These are phyloP conservation scores for Aspergillus pseudonomiae DNA, from an alignment of 2,329 filamentous ascomycete genomes.

Conservation along the genomic window DNA sequence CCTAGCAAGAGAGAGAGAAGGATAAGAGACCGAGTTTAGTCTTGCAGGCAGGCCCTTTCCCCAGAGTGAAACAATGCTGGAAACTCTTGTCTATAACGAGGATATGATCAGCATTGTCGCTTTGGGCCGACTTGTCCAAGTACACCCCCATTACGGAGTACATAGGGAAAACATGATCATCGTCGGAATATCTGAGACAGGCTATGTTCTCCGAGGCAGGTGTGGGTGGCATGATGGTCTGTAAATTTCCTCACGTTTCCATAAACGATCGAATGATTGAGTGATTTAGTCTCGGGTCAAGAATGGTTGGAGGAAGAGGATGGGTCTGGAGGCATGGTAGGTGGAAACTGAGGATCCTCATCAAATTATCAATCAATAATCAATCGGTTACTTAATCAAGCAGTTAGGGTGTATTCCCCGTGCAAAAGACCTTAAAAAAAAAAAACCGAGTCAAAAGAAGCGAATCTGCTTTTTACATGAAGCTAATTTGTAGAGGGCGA, in stretches of 20 bases:
- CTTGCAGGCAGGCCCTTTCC: background rate
- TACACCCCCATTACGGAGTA: background rate
- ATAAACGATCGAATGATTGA: slow-evolving; percentile 4
- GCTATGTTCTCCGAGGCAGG: slow-evolving; percentile 1
- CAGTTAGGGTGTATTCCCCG: background rate
- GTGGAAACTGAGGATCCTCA: slow-evolving; percentile 1
- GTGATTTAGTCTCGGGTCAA: background rate
- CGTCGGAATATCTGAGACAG: slow-evolving; percentile 6
- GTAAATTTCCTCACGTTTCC: background rate
- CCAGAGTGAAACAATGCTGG: background rate
- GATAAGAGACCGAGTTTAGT: background rate
- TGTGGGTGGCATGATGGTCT: slow-evolving; percentile 8
- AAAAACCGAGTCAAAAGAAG: background rate
- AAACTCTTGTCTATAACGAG: background rate
- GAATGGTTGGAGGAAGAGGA: background rate
- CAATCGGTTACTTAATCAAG: slow-evolving; percentile 14
- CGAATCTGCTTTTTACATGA: background rate
- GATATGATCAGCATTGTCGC: background rate
- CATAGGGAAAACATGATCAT: slow-evolving; percentile 9
- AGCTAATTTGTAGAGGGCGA: background rate
- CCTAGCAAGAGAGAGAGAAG: background rate
- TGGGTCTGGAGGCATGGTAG: background rate
- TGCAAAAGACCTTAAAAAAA: slow-evolving; percentile 9
- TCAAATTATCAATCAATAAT: slow-evolving; percentile 17
- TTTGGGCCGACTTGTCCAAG: slow-evolving; percentile 1